Conservation (phyloP, 2,329 filamentous ascomycete species). For the Diplodia intermedia region DNA sequence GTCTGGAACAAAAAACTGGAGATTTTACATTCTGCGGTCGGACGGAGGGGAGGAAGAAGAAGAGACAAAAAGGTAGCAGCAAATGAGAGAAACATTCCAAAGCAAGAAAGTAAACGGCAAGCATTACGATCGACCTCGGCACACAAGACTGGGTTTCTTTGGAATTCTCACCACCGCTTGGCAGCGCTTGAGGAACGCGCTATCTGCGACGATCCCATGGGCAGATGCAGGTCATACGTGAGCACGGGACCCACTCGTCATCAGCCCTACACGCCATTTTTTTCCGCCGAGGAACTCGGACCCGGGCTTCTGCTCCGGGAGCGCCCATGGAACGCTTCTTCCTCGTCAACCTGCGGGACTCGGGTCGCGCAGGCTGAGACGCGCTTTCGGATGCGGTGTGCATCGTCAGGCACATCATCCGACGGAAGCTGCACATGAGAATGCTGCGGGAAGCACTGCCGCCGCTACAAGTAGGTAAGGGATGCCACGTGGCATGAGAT, state of each 20-base stretch:
- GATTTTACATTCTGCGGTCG: not conserved
- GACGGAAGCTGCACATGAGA: not conserved
- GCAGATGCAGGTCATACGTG: not conserved
- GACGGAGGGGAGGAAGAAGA: not conserved
- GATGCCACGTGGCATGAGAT: not conserved
- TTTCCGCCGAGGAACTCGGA: not conserved
- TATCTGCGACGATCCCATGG: not conserved
- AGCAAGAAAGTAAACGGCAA: not conserved
- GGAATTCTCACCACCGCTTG: too few species aligned
- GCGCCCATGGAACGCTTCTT: not conserved
- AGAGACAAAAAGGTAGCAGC: too few species aligned
- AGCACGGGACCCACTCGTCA: not conserved
- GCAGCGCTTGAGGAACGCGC: not conserved
- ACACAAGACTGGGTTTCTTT: too few species aligned
- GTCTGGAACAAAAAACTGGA: not conserved
- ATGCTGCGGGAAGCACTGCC: too few species aligned
- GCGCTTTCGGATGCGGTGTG: constrained; percentile 22
- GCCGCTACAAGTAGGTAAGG: too few species aligned
- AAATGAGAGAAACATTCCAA: constrained; percentile 5
- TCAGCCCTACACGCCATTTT: not conserved
- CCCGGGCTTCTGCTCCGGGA: not conserved
- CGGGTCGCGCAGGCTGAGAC: constrained; percentile 14
- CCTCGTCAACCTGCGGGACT: not conserved
- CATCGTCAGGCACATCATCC: not conserved
- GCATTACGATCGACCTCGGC: too few species aligned